Evolutionary conservation across 1,139 yeast species (phyloP).

Genomic region (Casaregolazyma suthepensis): DNA sequence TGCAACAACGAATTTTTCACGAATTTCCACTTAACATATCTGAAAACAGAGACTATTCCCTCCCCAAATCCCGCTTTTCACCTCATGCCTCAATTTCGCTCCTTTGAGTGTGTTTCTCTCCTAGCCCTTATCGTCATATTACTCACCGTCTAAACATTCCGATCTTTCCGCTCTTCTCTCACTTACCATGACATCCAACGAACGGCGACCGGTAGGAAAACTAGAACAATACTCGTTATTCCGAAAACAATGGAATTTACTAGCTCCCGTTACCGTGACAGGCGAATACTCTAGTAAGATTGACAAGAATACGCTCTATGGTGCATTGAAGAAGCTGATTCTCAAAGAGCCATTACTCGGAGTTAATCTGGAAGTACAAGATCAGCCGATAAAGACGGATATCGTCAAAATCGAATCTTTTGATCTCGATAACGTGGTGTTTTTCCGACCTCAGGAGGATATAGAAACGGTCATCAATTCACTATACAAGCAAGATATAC

Average conservation of each 20-base stretch:
- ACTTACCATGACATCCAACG: background rate
- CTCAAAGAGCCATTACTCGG: conserved; percentile 12
- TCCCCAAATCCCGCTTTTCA: too few species aligned
- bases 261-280: conserved; percentile 17
- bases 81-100: background rate
- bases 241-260: conserved; percentile 10
- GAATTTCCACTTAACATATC: background rate
- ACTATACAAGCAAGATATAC: conserved; percentile 7
- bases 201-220: conserved; percentile 9
- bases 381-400: conserved; percentile 8
- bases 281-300: conserved; percentile 16
- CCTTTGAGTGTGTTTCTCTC: background rate
- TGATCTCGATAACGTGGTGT: conserved; percentile 14
- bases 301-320: conserved; percentile 12
- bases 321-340: conserved; percentile 14
- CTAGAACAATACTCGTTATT: conserved; percentile 18
- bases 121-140: background rate
- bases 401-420: conserved; percentile 11
- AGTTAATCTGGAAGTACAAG: conserved; percentile 10
- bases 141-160: background rate
- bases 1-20: background rate
- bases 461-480: conserved; percentile 8
- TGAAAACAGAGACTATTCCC: too few species aligned
- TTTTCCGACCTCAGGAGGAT: conserved; percentile 10
- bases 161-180: background rate